Percentiles rank a stretch among this genome's conserved stretches.
phyloP scores from a whole-genome alignment of 2,329 filamentous ascomycete species.

The Paracamarosporium sp. region DNA sequence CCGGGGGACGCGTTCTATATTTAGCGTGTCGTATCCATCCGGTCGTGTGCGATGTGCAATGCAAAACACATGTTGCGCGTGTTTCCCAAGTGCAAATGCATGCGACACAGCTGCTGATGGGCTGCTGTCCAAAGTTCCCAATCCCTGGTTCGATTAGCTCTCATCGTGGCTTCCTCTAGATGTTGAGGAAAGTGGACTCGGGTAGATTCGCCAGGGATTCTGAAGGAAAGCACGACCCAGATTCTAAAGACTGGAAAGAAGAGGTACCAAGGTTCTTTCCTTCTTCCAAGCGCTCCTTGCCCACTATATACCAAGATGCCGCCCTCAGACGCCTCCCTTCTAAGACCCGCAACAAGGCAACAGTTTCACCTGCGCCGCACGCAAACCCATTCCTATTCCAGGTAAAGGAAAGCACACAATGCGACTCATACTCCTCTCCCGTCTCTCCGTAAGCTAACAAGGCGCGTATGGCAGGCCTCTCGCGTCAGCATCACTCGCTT shows the following conservation, averaged over 20 bases:
- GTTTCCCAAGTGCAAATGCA: not conserved
- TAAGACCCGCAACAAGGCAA: constrained; percentile 23
- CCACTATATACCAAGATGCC: constrained; percentile 18
- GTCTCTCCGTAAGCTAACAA: not conserved
- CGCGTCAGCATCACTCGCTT: not conserved
- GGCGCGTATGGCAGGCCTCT: constrained; percentile 6
- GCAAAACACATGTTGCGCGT: too few relatives aligned
- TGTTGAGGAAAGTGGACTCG: not conserved
- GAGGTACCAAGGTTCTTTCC: not conserved
- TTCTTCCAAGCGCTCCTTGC: not conserved
- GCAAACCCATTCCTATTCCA: constrained; percentile 5
- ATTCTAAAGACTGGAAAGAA: too few relatives aligned
- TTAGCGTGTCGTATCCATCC: not conserved
- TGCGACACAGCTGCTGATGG: not conserved
- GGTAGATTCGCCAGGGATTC: not conserved
- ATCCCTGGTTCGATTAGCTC: not conserved
- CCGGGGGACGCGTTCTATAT: not conserved
- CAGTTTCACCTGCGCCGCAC: constrained; percentile 19
- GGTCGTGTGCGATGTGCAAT: not conserved
- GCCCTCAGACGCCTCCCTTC: constrained; percentile 10
- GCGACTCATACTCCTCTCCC: not conserved
- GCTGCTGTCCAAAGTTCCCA: not conserved
- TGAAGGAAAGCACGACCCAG: too few relatives aligned
- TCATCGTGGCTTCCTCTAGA: not conserved
- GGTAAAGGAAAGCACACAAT: not conserved